These are phyloP conservation scores for Cladophialophora bantiana DNA, from an alignment of 2,329 filamentous ascomycete species.

Conservation along the genomic window DNA sequence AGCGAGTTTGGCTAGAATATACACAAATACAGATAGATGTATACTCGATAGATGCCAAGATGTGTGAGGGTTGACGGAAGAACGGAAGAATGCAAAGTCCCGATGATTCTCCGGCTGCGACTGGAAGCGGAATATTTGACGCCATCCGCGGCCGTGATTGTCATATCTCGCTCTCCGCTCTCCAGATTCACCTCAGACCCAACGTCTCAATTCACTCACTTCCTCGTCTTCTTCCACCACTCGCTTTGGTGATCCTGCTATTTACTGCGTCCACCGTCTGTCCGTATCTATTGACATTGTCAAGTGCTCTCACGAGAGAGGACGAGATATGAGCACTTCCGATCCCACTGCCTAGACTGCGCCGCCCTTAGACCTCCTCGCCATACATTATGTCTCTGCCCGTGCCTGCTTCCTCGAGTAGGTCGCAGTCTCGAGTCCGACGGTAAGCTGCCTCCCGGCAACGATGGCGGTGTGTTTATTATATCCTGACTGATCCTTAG, in stretches of 20 bases:
- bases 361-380: not conserved
- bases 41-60: too few relatives aligned
- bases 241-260: not conserved
- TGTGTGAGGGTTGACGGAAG: not conserved
- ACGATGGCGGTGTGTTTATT: not conserved
- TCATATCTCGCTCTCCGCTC: not conserved
- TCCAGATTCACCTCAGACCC: not conserved
- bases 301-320: not conserved
- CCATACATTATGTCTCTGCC: conserved; percentile 16
- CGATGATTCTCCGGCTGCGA: not conserved
- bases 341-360: not conserved
- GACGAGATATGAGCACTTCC: not conserved
- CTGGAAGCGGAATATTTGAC: not conserved
- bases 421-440: conserved; percentile 35
- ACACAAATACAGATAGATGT: not conserved
- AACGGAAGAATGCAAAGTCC: not conserved
- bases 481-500: conserved; percentile 54
- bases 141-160: conserved; percentile 1
- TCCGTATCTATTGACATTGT: not conserved
- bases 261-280: not conserved
- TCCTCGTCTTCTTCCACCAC: not conserved
- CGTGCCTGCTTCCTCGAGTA: conserved; percentile 27
- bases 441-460: conserved; percentile 62
- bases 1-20: not conserved
- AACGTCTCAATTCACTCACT: not conserved